These are phyloP conservation scores for Schizochytrium sp. DNA, from an alignment of 108 stramenopile species.

Conservation along the genomic window DNA sequence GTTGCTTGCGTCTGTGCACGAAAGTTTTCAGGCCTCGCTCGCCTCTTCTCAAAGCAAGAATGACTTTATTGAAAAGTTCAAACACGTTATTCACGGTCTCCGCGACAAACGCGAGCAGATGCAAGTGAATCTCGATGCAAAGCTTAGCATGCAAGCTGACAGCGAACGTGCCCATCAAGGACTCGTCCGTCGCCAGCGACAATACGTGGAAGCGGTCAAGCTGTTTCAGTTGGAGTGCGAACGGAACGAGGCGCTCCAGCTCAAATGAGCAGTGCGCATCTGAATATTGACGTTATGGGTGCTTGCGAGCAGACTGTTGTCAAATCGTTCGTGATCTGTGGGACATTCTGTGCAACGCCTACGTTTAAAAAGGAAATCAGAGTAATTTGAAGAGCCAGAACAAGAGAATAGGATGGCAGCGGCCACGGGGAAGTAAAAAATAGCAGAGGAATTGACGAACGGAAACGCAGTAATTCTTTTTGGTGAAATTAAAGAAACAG, in stretches of 20 bases:
- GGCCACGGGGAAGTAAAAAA: too few species aligned
- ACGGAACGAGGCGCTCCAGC: not conserved
- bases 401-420: too few species aligned
- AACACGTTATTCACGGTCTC: not conserved
- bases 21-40: constrained; percentile 31
- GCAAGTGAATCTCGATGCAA: not conserved
- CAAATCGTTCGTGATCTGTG: too few species aligned
- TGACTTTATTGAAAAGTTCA: constrained; percentile 20
- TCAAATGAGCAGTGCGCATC: too few species aligned
- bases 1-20: constrained; percentile 25
- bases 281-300: too few species aligned
- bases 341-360: too few species aligned
- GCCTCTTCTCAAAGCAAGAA: not conserved
- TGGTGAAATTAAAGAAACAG: too few species aligned
- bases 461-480: too few species aligned
- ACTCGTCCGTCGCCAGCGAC: constrained; percentile 15
- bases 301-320: too few species aligned
- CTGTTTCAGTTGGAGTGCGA: constrained; percentile 25
- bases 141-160: not conserved
- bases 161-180: not conserved
- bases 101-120: not conserved
- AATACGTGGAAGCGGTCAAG: constrained; percentile 25
- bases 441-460: too few species aligned
- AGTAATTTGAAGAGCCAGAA: too few species aligned
- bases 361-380: too few species aligned